Conservation (phyloP, 2,329 filamentous ascomycete species). For the Xylaria digitata region DNA sequence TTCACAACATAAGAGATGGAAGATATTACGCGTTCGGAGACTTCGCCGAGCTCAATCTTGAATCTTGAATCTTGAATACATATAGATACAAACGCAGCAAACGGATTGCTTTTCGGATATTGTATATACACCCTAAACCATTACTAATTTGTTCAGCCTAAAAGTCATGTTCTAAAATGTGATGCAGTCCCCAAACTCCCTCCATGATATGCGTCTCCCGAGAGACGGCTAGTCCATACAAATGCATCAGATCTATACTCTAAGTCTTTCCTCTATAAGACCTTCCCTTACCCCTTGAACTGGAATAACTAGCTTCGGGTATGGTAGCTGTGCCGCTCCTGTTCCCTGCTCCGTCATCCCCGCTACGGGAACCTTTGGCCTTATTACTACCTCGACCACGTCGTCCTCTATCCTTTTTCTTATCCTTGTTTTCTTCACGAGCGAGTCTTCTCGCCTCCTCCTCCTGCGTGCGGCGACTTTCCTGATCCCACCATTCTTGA, state of each 20-base stretch:
- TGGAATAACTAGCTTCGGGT: conserved; percentile 29
- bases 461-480: conserved; percentile 77
- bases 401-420: conserved; percentile 41
- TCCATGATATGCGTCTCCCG: conserved; percentile 28
- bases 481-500: conserved; percentile 95
- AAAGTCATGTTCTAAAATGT: conserved; percentile 1
- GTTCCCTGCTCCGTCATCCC: conserved; percentile 16
- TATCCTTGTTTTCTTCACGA: conserved; percentile 56
- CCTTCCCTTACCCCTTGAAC: conserved; percentile 26
- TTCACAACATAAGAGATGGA: no score
- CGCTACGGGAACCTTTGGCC: conserved; percentile 22
- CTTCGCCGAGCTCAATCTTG: not conserved
- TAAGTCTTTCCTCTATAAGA: conserved; percentile 33
- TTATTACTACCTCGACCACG: conserved; percentile 30
- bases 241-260: conserved; percentile 34
- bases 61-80: conserved; percentile 2
- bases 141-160: not conserved
- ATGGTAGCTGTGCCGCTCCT: not conserved
- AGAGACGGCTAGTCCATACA: conserved; percentile 17
- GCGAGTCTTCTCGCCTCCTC: conserved; percentile 62
- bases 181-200: conserved; percentile 23
- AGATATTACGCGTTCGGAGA: not conserved
- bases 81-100: conserved; percentile 8
- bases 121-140: conserved; percentile 15
- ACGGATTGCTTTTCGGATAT: not conserved